Evolutionary conservation across 495 filamentous ascomycete genomes (phyloP).

Genomic region (Lasiosphaeria hispida): DNA sequence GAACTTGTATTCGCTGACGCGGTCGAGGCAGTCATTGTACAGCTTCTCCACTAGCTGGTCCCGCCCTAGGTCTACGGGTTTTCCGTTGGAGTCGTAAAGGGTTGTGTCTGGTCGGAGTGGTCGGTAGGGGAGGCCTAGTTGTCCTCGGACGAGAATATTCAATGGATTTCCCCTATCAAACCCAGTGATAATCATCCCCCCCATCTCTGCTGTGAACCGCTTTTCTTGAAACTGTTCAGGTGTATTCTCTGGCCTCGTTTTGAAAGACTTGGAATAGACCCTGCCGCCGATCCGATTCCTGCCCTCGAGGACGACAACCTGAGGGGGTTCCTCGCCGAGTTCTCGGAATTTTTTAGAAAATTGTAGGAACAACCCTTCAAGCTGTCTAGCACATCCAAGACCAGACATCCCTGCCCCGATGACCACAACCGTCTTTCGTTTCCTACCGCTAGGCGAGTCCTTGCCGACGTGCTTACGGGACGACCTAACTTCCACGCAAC

Average conservation of each 20-base stretch:
- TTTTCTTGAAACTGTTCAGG: conserved; percentile 47
- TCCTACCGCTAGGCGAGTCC: conserved; percentile 35
- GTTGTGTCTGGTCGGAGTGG: conserved; percentile 79
- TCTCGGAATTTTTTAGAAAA: conserved; percentile 63
- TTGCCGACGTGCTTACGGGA: conserved; percentile 31
- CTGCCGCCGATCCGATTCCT: conserved; percentile 86
- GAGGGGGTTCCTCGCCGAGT: conserved; percentile 62
- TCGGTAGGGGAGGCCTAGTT: conserved; percentile 86
- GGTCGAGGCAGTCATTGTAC: conserved; percentile 90
- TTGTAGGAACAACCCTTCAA: conserved; percentile 79
- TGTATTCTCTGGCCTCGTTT: conserved; percentile 30
- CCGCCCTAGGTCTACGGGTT: conserved; percentile 70
- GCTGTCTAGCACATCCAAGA: conserved; percentile 85
- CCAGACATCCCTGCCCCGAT: conserved; percentile 95
- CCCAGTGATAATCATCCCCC: conserved; percentile 95
- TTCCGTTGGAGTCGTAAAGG: conserved; percentile 86
- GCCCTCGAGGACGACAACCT: conserved; percentile 82
- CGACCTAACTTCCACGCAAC: conserved; percentile 65
- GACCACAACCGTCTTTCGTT: conserved; percentile 70
- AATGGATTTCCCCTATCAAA: conserved; percentile 95
- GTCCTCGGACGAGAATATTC: conserved; percentile 83
- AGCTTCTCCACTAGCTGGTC: conserved; percentile 84
- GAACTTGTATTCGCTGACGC: conserved; percentile 84
- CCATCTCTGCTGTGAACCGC: conserved; percentile 87
- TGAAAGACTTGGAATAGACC: conserved; percentile 86